phyloP scores from a whole-genome alignment of 257 asterid genomes.

The Ballota nigra region DNA sequence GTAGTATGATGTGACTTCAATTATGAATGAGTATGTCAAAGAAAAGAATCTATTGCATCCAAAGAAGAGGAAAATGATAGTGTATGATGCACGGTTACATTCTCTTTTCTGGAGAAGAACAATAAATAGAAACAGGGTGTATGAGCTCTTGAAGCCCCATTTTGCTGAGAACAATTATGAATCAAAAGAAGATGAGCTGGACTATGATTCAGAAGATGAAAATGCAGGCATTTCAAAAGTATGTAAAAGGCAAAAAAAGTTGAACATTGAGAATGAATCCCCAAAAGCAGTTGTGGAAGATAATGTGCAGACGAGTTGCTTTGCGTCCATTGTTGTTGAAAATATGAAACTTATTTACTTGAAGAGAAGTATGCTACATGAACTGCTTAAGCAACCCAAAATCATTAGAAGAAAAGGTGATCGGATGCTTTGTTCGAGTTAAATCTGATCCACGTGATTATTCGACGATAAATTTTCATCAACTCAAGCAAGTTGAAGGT shows the following conservation, averaged over 20 bases:
- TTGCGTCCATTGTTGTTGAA: too few relatives aligned
- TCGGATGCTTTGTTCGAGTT: conserved; percentile 66
- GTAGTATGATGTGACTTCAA: conserved; percentile 49
- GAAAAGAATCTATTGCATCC: conserved; percentile 53
- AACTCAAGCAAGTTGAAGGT: conserved; percentile 85
- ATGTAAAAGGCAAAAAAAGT: conserved; percentile 34
- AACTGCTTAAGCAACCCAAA: conserved; percentile 54
- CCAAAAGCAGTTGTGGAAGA: conserved; percentile 20
- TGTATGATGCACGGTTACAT: conserved; percentile 50
- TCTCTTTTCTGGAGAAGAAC: conserved; percentile 49
- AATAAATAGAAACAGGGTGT: conserved; percentile 37
- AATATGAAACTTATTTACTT: too few relatives aligned
- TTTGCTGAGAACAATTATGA: conserved; percentile 51
- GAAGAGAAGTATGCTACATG: conserved; percentile 58
- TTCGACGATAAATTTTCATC: conserved; percentile 37
- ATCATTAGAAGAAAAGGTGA: conserved; percentile 60
- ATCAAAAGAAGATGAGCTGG: conserved; percentile 53
- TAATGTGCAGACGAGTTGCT: conserved; percentile 35
- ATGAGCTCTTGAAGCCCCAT: conserved; percentile 60
- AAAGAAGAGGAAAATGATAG: conserved; percentile 44
- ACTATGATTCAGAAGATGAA: conserved; percentile 29
- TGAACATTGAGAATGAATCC: conserved; percentile 28
- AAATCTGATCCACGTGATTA: conserved; percentile 52
- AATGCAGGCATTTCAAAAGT: conserved; percentile 16
- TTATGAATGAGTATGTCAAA: conserved; percentile 48